Conservation (phyloP, 352 stramenopile genomes). For the Sclerospora graminicola region DNA sequence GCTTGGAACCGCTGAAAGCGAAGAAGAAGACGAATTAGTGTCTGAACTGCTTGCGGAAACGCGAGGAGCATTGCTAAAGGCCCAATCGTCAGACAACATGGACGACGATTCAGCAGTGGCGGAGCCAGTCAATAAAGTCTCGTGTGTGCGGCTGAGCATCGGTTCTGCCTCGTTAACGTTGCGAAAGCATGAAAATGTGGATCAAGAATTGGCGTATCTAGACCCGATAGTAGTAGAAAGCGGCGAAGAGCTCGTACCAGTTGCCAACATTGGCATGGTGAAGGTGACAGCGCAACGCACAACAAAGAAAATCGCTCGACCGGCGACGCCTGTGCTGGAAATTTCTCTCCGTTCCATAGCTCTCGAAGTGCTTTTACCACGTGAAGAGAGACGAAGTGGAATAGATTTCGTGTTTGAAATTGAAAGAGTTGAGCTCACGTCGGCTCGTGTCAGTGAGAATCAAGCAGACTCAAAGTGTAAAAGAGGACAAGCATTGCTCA, state of each 20-base stretch:
- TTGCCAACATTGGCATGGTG: slow-evolving; percentile 77
- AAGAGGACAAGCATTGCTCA: slow-evolving; percentile 24
- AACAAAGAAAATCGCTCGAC: slow-evolving; percentile 39
- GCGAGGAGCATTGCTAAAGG: slow-evolving; percentile 34
- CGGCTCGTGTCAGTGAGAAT: slow-evolving; percentile 15
- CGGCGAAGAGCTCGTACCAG: slow-evolving; percentile 53
- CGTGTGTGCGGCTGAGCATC: slow-evolving; percentile 48
- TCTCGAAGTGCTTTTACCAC: slow-evolving; percentile 33
- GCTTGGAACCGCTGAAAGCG: slow-evolving; percentile 34
- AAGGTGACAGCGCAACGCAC: slow-evolving; percentile 34
- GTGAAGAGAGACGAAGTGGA: slow-evolving; percentile 14
- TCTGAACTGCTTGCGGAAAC: slow-evolving; percentile 62
- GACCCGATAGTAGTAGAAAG: slow-evolving; percentile 9
- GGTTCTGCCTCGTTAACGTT: slow-evolving; percentile 49
- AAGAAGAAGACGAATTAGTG: slow-evolving; percentile 56
- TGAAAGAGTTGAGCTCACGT: slow-evolving; percentile 44
- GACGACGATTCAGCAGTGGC: too few relatives aligned
- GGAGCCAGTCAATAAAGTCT: slow-evolving; percentile 19
- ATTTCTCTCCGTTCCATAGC: slow-evolving; percentile 42
- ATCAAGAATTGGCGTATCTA: slow-evolving; percentile 4
- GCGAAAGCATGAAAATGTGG: slow-evolving; percentile 36
- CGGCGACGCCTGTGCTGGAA: slow-evolving; percentile 44
- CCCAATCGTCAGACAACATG: slow-evolving; percentile 6
- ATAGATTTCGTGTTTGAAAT: slow-evolving; percentile 66
- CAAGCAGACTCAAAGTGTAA: slow-evolving; percentile 21